phyloP scores from a whole-genome alignment of 331 rosid species.

The Quercus tomentella region DNA sequence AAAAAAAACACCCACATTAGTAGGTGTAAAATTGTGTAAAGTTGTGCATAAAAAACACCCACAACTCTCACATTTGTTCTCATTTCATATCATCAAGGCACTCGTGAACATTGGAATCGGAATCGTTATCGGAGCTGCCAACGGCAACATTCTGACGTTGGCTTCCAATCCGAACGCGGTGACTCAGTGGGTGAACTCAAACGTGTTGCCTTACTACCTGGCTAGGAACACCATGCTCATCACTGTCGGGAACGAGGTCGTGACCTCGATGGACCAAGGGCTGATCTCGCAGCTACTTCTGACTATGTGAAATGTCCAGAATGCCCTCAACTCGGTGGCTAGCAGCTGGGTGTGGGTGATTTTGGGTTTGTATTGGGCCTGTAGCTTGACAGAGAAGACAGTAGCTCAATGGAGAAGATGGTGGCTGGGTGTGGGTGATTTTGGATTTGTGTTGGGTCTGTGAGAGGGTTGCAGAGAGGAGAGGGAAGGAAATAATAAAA shows the following conservation, averaged over 20 bases:
- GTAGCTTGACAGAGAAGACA: too few species aligned
- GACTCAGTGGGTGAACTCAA: slow-evolving; percentile 57
- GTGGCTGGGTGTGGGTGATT: too few species aligned
- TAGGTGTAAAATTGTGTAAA: too few species aligned
- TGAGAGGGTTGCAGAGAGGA: too few species aligned
- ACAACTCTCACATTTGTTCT: too few species aligned
- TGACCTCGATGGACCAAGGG: slow-evolving; percentile 44
- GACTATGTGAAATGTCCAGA: slow-evolving; percentile 72
- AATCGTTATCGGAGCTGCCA: slow-evolving; percentile 53
- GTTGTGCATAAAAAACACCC: too few species aligned
- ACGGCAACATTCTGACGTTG: slow-evolving; percentile 54
- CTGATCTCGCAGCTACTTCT: slow-evolving; percentile 60
- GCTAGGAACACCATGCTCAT: slow-evolving; percentile 60
- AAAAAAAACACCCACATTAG: too few species aligned
- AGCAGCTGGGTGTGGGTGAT: too few species aligned
- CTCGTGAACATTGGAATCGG: slow-evolving; percentile 61
- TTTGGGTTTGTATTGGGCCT: too few species aligned
- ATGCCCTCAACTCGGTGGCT: slow-evolving; percentile 45
- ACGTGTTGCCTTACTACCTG: slow-evolving; percentile 58
- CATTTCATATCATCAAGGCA: slow-evolving; percentile 34
- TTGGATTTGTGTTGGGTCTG: too few species aligned
- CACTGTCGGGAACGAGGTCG: slow-evolving; percentile 80
- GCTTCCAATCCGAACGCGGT: slow-evolving; percentile 67
- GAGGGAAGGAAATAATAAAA: too few species aligned
- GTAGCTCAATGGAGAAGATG: too few species aligned